A percentile compares a stretch with the other conserved stretches of the same genome.
phyloP scores from a whole-genome alignment of 805 yeast genomes.

The Metschnikowia baotianmanensis region DNA sequence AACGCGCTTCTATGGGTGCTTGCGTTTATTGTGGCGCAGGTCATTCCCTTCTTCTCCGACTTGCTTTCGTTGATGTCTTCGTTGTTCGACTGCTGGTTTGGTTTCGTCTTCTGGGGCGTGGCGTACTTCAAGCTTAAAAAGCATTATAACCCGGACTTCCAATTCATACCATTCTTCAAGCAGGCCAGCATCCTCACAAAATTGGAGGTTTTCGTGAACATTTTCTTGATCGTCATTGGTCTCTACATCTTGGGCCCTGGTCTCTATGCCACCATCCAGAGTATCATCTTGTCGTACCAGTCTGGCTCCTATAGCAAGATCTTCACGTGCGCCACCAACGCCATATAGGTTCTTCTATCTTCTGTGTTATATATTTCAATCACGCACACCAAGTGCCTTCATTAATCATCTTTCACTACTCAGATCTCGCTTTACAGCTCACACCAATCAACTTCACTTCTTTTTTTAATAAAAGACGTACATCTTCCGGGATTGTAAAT shows the following conservation, averaged over 20 bases:
- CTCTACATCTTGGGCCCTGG: constrained; percentile 61
- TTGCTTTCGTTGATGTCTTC: constrained; percentile 58
- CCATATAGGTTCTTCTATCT: constrained; percentile 6
- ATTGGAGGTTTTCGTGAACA: constrained; percentile 35
- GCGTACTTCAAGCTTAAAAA: constrained; percentile 49
- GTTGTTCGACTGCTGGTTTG: constrained; percentile 64
- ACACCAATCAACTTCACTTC: background rate
- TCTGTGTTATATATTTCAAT: background rate
- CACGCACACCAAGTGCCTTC: too few relatives aligned
- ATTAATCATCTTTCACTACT: too few relatives aligned
- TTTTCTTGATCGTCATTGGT: constrained; percentile 45
- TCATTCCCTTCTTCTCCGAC: constrained; percentile 62
- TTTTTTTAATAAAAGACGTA: too few relatives aligned
- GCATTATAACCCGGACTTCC: constrained; percentile 15
- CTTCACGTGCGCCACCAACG: constrained; percentile 48
- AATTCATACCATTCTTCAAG: constrained; percentile 25
- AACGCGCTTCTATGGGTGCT: constrained; percentile 46
- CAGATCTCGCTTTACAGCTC: background rate
- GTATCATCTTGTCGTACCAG: constrained; percentile 51
- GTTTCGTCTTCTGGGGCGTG: constrained; percentile 61
- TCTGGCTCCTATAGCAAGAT: constrained; percentile 49
- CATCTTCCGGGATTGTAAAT: too few relatives aligned
- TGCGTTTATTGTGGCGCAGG: constrained; percentile 61
- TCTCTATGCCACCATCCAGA: constrained; percentile 51
- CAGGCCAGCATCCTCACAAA: constrained; percentile 30